These are phyloP conservation scores for Phytophthora pluvialis DNA, from an alignment of 352 stramenopile species.

Conservation along the genomic window DNA sequence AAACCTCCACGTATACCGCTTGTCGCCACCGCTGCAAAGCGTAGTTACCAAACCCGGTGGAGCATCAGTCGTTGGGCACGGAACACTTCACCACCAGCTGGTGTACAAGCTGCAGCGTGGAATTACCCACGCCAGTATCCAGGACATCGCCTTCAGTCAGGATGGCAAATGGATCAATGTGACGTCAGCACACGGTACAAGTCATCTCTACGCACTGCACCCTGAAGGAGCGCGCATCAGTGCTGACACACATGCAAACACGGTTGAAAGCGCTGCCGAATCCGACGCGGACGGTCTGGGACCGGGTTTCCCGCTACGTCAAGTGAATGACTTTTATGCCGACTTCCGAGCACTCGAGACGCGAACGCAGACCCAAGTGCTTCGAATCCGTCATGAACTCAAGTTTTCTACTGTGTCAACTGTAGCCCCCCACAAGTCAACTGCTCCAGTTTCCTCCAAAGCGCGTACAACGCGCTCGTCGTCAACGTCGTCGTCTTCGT, in stretches of 20 bases:
- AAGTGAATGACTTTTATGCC: constrained; percentile 80
- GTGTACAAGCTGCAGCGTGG: constrained; percentile 89
- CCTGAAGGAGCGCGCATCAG: constrained; percentile 74
- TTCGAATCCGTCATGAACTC: constrained; percentile 77
- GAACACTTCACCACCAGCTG: constrained; percentile 49
- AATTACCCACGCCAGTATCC: constrained; percentile 87
- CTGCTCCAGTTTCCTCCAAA: constrained; percentile 26
- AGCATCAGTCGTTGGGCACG: constrained; percentile 19
- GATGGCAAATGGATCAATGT: constrained; percentile 89
- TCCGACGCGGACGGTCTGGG: constrained; percentile 23
- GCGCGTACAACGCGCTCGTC: constrained; percentile 40
- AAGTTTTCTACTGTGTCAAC: constrained; percentile 25
- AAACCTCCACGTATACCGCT: constrained; percentile 85
- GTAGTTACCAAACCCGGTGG: constrained; percentile 37
- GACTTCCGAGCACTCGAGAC: constrained; percentile 69
- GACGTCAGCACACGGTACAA: constrained; percentile 85
- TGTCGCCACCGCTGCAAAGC: constrained; percentile 64
- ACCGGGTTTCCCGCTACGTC: constrained; percentile 35
- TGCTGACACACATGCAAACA: constrained; percentile 72
- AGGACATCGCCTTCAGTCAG: constrained; percentile 81
- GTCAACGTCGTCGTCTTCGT: constrained; percentile 43
- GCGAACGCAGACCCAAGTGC: constrained; percentile 68
- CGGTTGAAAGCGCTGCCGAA: constrained; percentile 30
- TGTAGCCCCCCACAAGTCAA: constrained; percentile 26
- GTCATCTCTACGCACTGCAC: constrained; percentile 84